Evolutionary conservation across 2,329 filamentous ascomycete species (phyloP), one percentile per base, ranked within the genome.

Genomic region (Curvularia sp.): DNA sequence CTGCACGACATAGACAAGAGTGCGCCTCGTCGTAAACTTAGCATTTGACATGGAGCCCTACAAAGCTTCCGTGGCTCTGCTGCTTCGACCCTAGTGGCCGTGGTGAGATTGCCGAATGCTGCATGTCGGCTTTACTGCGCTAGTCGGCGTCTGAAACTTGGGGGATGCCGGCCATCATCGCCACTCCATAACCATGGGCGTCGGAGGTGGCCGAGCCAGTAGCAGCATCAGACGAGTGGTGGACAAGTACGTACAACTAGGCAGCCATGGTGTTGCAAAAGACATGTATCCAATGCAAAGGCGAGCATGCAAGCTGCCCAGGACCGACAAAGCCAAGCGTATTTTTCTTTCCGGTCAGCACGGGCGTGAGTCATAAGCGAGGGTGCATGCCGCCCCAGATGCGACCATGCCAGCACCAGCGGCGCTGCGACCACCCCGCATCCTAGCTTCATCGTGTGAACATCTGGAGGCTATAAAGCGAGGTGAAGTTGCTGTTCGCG

Each of bases 311-410:
- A 63, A 62, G 61, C 58, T 59, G 57, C 58, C 33, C 53, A 55
- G 55, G 61, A 54, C 8, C 30, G 38, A 39, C 43, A 18, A 28
- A 33, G 50, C 30, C 41, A 53, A 31, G 41, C 50, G 58, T 57
- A 60, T 61, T 50, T 58, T 58, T 46, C 50, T 57, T 61, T 57
- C 61, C 61, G 61, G 66, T 66, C 61, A 66, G 58, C 59, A 53
- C 58, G 51, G 47, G 42, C 58, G 58, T 69, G 66, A 69, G 66
- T 69, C 66, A 69, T 69, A 62, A 35, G 56, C 66, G 61, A 62
- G 56, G 49, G 56, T 33, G 49, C 35, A 57, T 43, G 61, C 55
- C 49, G 49, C 53, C 39, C 53, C 52, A 49, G 51, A 59, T 56
- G 55, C 57, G 57, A 22, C 12, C 41, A 12, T 22, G 22, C 26